These are phyloP conservation scores for Viridothelium virens DNA, from an alignment of 495 filamentous ascomycete genomes.

Conservation along the genomic window DNA sequence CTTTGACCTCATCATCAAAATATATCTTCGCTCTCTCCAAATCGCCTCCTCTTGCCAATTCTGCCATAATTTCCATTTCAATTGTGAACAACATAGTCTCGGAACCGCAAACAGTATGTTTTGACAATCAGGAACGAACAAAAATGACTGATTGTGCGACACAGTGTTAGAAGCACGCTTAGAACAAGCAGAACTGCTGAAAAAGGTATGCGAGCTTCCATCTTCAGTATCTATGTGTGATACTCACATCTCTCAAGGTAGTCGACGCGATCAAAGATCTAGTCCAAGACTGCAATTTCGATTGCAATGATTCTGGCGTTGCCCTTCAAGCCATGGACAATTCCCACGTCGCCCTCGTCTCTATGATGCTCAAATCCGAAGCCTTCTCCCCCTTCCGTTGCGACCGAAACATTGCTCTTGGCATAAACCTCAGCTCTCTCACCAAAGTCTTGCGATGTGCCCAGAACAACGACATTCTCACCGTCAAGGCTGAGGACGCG, in stretches of 20 bases:
- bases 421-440: conserved; percentile 91
- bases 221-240: conserved; percentile 10
- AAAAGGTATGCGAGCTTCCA: conserved; percentile 60
- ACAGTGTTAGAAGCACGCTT: conserved; percentile 94
- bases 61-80: neutral
- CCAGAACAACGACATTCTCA: conserved; percentile 90
- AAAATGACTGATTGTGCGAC: neutral
- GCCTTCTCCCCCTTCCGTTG: conserved; percentile 95
- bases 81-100: neutral
- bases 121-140: no score
- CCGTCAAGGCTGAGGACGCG: conserved; percentile 93
- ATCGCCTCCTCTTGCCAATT: neutral
- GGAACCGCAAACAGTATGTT: conserved; percentile 2
- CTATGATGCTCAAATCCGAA: conserved; percentile 95
- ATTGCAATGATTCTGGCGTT: conserved; percentile 99
- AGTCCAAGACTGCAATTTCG: conserved; percentile 99
- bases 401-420: conserved; percentile 96
- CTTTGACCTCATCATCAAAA: neutral
- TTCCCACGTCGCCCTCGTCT: conserved; percentile 96
- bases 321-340: conserved; percentile 99
- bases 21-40: neutral
- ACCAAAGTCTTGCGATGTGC: conserved; percentile 95
- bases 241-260: conserved; percentile 50
- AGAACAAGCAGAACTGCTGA: conserved; percentile 87
- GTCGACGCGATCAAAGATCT: conserved; percentile 99